Percentiles rank a stretch among this genome's conserved stretches.
These are phyloP conservation scores for Leptomonas seymouri DNA, from an alignment of 208 protist genomes.

Conservation along the genomic window DNA sequence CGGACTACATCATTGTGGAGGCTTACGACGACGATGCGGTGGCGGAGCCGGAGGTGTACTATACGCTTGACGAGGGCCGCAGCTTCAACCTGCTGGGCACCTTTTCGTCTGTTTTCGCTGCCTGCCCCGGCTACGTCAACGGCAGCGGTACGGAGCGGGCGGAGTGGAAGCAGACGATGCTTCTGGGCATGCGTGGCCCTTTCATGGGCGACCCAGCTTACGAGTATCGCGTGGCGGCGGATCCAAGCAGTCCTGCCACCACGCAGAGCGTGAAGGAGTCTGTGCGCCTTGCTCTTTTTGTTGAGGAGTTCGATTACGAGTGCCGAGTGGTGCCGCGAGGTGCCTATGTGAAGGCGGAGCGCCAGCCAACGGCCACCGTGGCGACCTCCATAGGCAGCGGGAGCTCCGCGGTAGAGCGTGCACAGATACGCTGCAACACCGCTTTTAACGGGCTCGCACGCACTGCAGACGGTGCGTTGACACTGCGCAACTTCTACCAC, in stretches of 20 bases:
- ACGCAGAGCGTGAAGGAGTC: slow-evolving; percentile 66
- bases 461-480: slow-evolving; percentile 50
- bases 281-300: slow-evolving; percentile 77
- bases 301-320: slow-evolving; percentile 82
- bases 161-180: slow-evolving; percentile 69
- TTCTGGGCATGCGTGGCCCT: slow-evolving; percentile 66
- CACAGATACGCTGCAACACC: slow-evolving; percentile 42
- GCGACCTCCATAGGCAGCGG: slow-evolving; percentile 1
- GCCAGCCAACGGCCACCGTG: slow-evolving; percentile 30
- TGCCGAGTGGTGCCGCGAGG: slow-evolving; percentile 85
- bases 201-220: slow-evolving; percentile 89
- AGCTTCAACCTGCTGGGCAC: slow-evolving; percentile 85
- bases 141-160: slow-evolving; percentile 37
- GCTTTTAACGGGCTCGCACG: slow-evolving; percentile 63
- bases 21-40: slow-evolving; percentile 79
- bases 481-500: slow-evolving; percentile 85
- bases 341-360: slow-evolving; percentile 65
- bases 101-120: slow-evolving; percentile 55
- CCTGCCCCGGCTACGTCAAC: slow-evolving; percentile 29
- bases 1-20: slow-evolving; percentile 85
- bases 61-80: slow-evolving; percentile 77
- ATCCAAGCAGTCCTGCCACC: slow-evolving; percentile 1
- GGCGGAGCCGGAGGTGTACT: slow-evolving; percentile 77
- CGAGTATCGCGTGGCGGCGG: slow-evolving; percentile 76
- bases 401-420: background rate